A percentile compares a stretch with the other conserved stretches of the same genome.
phyloP scores from a whole-genome alignment of 306 rosid genomes.

The Potentilla sterilis region DNA sequence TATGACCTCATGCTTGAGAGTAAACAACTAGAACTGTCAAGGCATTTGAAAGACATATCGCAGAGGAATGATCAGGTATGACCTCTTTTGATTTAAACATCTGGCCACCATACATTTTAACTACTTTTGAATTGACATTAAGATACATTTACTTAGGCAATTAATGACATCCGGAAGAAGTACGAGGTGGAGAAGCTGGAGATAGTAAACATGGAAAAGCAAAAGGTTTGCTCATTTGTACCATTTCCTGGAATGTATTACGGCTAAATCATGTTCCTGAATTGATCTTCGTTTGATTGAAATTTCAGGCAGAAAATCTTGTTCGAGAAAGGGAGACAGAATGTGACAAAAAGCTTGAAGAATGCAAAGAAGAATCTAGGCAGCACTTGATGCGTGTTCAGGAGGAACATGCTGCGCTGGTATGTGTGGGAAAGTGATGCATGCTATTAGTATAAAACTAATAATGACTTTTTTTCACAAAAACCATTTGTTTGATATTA shows the following conservation, averaged over 20 bases:
- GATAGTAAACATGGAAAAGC: slow-evolving; percentile 66
- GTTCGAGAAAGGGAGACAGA: slow-evolving; percentile 56
- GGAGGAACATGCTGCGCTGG: slow-evolving; percentile 73
- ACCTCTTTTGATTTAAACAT: slow-evolving; percentile 24
- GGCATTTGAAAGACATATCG: slow-evolving; percentile 90
- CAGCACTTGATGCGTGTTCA: slow-evolving; percentile 53
- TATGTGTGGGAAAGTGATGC: slow-evolving; percentile 34
- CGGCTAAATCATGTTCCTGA: slow-evolving; percentile 31
- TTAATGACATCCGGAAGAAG: slow-evolving; percentile 79
- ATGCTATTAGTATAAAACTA: slow-evolving; percentile 17
- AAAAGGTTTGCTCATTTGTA: slow-evolving; percentile 61
- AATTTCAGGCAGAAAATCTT: slow-evolving; percentile 60
- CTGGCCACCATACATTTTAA: slow-evolving; percentile 16
- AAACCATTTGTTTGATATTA: neutral
- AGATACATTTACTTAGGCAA: slow-evolving; percentile 55
- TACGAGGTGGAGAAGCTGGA: slow-evolving; percentile 87
- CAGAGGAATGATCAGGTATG: slow-evolving; percentile 91
- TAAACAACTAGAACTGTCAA: slow-evolving; percentile 73
- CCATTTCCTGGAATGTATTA: slow-evolving; percentile 25
- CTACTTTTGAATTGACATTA: slow-evolving; percentile 35
- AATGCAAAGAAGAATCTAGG: slow-evolving; percentile 67
- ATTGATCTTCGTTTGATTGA: slow-evolving; percentile 32
- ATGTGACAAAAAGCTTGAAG: slow-evolving; percentile 56
- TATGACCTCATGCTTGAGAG: slow-evolving; percentile 74
- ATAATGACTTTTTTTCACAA: slow-evolving; percentile 7